Evolutionary conservation across 306 rosid species (phyloP).

Genomic region (Adenanthera pavonina): DNA sequence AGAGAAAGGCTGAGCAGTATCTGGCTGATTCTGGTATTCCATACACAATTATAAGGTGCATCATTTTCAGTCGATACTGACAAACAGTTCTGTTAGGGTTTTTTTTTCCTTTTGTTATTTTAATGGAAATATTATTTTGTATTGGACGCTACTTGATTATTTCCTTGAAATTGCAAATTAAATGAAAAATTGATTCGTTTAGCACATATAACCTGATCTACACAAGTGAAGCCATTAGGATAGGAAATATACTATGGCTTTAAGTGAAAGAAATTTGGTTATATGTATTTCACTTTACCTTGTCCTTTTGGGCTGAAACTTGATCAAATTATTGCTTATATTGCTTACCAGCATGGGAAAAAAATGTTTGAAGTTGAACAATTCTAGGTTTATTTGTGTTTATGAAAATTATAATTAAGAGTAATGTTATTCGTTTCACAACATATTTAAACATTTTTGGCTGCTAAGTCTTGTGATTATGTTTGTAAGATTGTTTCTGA

Average conservation of each 20-base stretch:
- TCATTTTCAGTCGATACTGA: neutral
- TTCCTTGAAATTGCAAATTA: constrained; percentile 13
- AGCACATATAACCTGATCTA: neutral
- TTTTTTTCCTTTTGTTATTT: neutral
- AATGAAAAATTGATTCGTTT: neutral
- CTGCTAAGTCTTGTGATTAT: constrained; percentile 13
- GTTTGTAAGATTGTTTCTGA: neutral
- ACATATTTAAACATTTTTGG: too few species aligned
- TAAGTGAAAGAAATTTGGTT: neutral
- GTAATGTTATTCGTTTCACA: neutral
- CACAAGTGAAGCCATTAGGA: neutral
- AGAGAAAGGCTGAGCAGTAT: constrained; percentile 96
- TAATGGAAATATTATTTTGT: neutral
- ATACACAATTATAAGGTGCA: constrained; percentile 88
- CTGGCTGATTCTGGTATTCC: constrained; percentile 90
- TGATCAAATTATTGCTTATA: neutral
- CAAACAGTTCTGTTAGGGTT: neutral
- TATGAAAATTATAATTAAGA: neutral
- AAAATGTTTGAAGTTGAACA: neutral
- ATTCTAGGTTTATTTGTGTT: neutral
- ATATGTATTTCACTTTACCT: neutral
- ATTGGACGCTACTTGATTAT: neutral
- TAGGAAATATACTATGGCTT: neutral
- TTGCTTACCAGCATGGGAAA: neutral
- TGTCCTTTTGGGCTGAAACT: neutral